Percentiles rank a stretch among this genome's conserved stretches.
Conservation (phyloP, 1,139 yeast species). For the Petasospora fabianii region DNA sequence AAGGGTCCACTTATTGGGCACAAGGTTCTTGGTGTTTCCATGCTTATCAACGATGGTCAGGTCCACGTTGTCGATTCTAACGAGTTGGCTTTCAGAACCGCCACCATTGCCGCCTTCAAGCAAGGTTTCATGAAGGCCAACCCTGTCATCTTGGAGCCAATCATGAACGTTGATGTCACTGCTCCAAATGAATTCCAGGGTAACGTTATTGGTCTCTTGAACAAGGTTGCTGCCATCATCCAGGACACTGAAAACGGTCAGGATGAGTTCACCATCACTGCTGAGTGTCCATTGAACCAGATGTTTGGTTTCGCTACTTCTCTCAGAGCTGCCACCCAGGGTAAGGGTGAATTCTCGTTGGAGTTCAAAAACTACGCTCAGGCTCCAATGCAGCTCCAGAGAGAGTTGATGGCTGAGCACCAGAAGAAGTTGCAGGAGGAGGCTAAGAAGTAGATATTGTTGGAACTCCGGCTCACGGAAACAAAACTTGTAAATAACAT, state of each 20-base stretch:
- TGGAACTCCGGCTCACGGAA: too few species aligned
- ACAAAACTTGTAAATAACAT: too few species aligned
- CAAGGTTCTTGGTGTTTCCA: slow-evolving; percentile 84
- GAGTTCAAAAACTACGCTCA: slow-evolving; percentile 93
- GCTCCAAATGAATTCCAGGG: slow-evolving; percentile 98
- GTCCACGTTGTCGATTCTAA: slow-evolving; percentile 97
- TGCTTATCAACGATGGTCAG: slow-evolving; percentile 96
- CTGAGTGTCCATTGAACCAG: slow-evolving; percentile 92
- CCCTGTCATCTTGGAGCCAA: slow-evolving; percentile 92
- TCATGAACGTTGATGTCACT: slow-evolving; percentile 88
- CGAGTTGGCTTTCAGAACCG: slow-evolving; percentile 91
- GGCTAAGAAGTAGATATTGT: slow-evolving; percentile 21
- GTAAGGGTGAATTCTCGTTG: slow-evolving; percentile 95
- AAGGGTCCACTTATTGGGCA: slow-evolving; percentile 98
- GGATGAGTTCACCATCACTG: slow-evolving; percentile 89
- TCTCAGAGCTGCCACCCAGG: slow-evolving; percentile 95
- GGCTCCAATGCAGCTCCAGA: slow-evolving; percentile 87
- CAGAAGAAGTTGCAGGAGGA: slow-evolving; percentile 41
- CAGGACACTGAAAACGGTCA: slow-evolving; percentile 91
- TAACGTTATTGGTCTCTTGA: slow-evolving; percentile 81
- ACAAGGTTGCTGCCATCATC: slow-evolving; percentile 89
- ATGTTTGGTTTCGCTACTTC: slow-evolving; percentile 97
- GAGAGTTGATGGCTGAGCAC: slow-evolving; percentile 81
- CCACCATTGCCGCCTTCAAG: slow-evolving; percentile 87
- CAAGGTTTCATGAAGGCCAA: slow-evolving; percentile 82